A percentile compares a stretch with the other conserved stretches of the same genome.
phyloP scores from a whole-genome alignment of 1,284 basidiomycete species.

The Naganishia sp. region DNA sequence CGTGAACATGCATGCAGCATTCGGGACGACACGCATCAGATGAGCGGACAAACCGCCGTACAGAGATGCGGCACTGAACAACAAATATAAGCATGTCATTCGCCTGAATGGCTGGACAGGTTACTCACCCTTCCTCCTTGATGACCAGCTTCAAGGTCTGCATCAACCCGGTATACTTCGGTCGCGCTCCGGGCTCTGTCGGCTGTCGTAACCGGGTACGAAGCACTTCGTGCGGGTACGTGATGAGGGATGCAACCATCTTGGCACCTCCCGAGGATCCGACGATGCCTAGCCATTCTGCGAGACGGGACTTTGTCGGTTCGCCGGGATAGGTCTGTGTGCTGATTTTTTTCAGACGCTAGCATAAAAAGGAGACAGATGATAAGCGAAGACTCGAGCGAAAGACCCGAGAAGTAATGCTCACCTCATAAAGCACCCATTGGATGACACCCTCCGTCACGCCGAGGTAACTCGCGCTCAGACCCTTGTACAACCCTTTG shows the following conservation, averaged over 20 bases:
- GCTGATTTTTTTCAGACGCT: conserved; percentile 65
- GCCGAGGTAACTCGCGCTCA: conserved; percentile 92
- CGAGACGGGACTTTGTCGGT: conserved; percentile 39
- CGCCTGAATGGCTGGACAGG: neutral
- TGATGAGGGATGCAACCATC: conserved; percentile 86
- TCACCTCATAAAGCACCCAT: conserved; percentile 89
- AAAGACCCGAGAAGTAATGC: conserved; percentile 16
- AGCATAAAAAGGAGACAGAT: conserved; percentile 29
- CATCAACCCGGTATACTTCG: conserved; percentile 82
- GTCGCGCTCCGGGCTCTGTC: conserved; percentile 64
- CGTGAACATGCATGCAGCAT: conserved; percentile 88
- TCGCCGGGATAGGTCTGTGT: conserved; percentile 56
- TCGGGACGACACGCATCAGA: conserved; percentile 93
- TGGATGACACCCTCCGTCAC: conserved; percentile 97
- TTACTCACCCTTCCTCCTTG: conserved; percentile 79
- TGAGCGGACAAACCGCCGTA: conserved; percentile 95
- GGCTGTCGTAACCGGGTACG: conserved; percentile 91
- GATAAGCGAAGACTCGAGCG: no score
- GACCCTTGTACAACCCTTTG: conserved; percentile 87
- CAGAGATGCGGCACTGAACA: conserved; percentile 58
- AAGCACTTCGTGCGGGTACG: conserved; percentile 95
- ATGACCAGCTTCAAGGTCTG: conserved; percentile 86
- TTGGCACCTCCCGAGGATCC: conserved; percentile 93
- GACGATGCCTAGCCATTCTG: conserved; percentile 77
- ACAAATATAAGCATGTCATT: neutral